phyloP scores from a whole-genome alignment of 164 flowering plant genomes.

The Vitis cinerea region DNA sequence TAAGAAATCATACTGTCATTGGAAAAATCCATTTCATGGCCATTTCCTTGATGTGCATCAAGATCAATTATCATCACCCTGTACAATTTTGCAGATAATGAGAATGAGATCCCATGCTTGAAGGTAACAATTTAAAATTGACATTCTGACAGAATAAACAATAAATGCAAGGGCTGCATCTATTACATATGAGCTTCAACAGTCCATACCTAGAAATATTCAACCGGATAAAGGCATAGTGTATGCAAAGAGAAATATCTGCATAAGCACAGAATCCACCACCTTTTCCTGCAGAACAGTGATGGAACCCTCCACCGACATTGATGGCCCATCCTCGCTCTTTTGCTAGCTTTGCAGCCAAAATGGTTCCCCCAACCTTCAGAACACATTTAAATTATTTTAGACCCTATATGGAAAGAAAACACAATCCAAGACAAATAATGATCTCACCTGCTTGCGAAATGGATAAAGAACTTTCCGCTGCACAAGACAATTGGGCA shows the following conservation, averaged over 20 bases:
- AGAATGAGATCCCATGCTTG: constrained; percentile 1
- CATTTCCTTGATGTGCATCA: constrained; percentile 99
- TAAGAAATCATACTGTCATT: constrained; percentile 56
- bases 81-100: constrained; percentile 17
- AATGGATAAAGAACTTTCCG: constrained; percentile 72
- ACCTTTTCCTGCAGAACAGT: constrained; percentile 80
- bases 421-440: background rate
- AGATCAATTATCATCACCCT: constrained; percentile 99
- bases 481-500: constrained; percentile 81
- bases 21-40: constrained; percentile 86
- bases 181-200: constrained; percentile 4
- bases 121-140: background rate
- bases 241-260: constrained; percentile 87
- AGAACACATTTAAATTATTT: background rate
- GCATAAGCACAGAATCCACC: constrained; percentile 98
- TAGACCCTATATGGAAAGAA: background rate
- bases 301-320: constrained; percentile 99
- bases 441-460: constrained; percentile 71
- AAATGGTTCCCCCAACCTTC: constrained; percentile 93
- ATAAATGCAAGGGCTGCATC: background rate
- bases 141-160: background rate
- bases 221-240: constrained; percentile 68
- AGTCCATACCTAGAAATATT: constrained; percentile 67
- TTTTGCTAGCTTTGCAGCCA: constrained; percentile 92
- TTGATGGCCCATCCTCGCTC: constrained; percentile 97